A percentile compares a stretch with the other conserved stretches of the same genome.
These are phyloP conservation scores for Lachnellula cervina DNA, from an alignment of 2,329 filamentous ascomycete species.

Conservation along the genomic window DNA sequence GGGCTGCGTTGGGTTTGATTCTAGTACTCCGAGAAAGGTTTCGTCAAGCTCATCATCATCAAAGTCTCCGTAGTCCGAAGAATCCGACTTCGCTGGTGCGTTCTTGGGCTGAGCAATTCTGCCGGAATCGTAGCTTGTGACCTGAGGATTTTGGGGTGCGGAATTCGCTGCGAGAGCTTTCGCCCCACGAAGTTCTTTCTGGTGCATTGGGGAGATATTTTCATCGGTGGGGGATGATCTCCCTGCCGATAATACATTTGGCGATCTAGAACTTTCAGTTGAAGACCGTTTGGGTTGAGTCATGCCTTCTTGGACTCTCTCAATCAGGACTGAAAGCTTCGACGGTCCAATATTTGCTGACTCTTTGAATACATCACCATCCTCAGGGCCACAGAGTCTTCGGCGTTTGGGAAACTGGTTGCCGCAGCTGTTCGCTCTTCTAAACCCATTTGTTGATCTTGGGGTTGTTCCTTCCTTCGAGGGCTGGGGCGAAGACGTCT, in stretches of 20 bases:
- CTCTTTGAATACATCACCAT: slow-evolving; percentile 32
- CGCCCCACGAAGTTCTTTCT: neutral
- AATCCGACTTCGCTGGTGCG: slow-evolving; percentile 8
- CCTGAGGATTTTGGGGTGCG: neutral
- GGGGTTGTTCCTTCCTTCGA: slow-evolving; percentile 38
- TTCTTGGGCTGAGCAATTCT: neutral
- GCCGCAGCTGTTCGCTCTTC: slow-evolving; percentile 65
- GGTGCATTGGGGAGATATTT: slow-evolving; percentile 3
- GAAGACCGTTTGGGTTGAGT: slow-evolving; percentile 31
- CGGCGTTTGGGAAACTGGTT: slow-evolving; percentile 68
- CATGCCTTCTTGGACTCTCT: slow-evolving; percentile 55
- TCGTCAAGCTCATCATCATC: slow-evolving; percentile 48
- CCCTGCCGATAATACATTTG: slow-evolving; percentile 33
- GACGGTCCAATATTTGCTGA: slow-evolving; percentile 44
- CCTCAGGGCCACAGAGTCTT: slow-evolving; percentile 43
- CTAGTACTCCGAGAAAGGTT: slow-evolving; percentile 47
- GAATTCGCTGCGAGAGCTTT: neutral
- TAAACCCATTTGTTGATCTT: slow-evolving; percentile 45
- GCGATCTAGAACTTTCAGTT: slow-evolving; percentile 36
- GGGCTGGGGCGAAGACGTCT: slow-evolving; percentile 66
- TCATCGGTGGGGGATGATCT: neutral
- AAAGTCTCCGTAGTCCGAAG: slow-evolving; percentile 36
- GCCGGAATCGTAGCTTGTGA: neutral
- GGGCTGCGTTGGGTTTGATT: slow-evolving; percentile 35
- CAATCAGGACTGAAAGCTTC: slow-evolving; percentile 57